A percentile compares a stretch with the other conserved stretches of the same genome.
Evolutionary conservation across 805 yeast genomes (phyloP).

Genomic region (Zygoascus tannicola): DNA sequence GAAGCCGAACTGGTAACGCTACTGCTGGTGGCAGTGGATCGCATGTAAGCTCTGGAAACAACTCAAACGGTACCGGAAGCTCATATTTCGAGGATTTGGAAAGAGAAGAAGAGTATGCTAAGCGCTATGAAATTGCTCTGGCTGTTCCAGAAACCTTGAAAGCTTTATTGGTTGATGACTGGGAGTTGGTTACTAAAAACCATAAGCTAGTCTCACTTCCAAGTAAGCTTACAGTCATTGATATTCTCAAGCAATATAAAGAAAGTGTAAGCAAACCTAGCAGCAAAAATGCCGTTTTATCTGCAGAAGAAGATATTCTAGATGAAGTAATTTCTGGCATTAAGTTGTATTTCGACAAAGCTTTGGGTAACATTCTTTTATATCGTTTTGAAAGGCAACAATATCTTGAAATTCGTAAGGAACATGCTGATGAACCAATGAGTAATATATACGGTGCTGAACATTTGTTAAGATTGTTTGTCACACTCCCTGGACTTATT

Average conservation of each 20-base stretch:
- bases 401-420: constrained; percentile 41
- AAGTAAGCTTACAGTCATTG: constrained; percentile 41
- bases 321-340: constrained; percentile 68
- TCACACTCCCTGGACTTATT: constrained; percentile 74
- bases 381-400: constrained; percentile 75
- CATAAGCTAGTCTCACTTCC: constrained; percentile 64
- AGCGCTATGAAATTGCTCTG: constrained; percentile 43
- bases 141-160: constrained; percentile 60
- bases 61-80: not conserved
- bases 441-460: constrained; percentile 65
- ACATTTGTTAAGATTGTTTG: constrained; percentile 69
- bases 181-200: constrained; percentile 85
- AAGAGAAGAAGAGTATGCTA: constrained; percentile 28
- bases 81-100: constrained; percentile 20
- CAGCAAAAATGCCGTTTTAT: constrained; percentile 7
- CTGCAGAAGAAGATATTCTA: constrained; percentile 41
- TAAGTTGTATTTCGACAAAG: constrained; percentile 45
- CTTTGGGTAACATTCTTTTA: constrained; percentile 57
- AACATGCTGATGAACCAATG: constrained; percentile 29
- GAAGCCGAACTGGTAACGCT: not conserved
- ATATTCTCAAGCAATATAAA: constrained; percentile 47
- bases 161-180: constrained; percentile 72
- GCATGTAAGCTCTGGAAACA: constrained; percentile 1
- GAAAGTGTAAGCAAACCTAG: constrained; percentile 17
- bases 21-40: not conserved